Evolutionary conservation across 768 basidiomycete species (phyloP), one percentile per base, ranked within the genome.

Genomic region (Mycena kentingensis): DNA sequence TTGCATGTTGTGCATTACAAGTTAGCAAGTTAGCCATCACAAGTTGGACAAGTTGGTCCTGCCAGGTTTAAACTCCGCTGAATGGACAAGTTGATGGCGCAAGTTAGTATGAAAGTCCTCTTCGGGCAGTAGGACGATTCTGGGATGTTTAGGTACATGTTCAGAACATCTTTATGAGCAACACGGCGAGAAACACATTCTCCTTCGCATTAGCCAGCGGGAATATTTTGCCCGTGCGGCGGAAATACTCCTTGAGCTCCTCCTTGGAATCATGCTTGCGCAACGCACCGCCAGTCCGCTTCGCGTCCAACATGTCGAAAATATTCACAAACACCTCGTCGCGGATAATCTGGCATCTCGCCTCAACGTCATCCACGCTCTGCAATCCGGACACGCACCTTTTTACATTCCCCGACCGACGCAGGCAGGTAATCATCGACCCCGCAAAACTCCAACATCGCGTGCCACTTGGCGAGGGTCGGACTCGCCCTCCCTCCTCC

Each of bases 381-480:
- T 18, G 4, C 4, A 2, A 35, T n/a, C 32, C 46, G 12, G 8
- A 22, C 15, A 29, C 60, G 19, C 49, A 61, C 60, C 52, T 55
- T 28, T 28, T 57, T 54, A 35, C 60, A 61, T 16, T 38, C 35
- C 5, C 26, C 54, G 19, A 61, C 55, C 2, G 60, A 61, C 2
- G 29, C 38, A 2, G 60, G 60, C 7, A 51, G 36, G 2, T 50
- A 28, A 5, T 35, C 21, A 19, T 21, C 25, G 29, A 58, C 38
- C 12, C 50, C 41, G 2, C 51, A 52, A 6, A 51, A 19, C 2
- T 21, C 37, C 27, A 55, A 61, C 50, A 61, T 35, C n/a, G 52
- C 52, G 26, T 54, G 55, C 60, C 60, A 60, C 25, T 56, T 49
- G 15, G 51, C 46, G 42, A 61, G 49, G n/a, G n/a, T n/a, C n/a